Percentiles rank a stretch among this genome's conserved stretches.
phyloP scores from a whole-genome alignment of 257 asterid genomes.

The Capsicum baccatum region DNA sequence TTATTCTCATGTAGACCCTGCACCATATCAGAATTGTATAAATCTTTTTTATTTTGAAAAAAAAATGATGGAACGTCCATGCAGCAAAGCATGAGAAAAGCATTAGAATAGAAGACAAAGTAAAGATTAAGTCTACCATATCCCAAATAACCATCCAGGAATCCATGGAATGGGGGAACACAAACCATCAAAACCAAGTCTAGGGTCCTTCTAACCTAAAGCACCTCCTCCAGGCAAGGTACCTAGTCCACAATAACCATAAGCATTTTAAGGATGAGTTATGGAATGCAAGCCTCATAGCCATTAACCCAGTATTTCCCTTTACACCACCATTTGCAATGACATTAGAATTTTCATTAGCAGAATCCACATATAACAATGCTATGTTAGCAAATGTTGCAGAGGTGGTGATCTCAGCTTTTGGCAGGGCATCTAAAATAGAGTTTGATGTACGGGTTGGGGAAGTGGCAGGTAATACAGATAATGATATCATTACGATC shows the following conservation, averaged over 20 bases:
- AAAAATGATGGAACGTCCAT: too few relatives aligned
- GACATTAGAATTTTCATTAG: slow-evolving; percentile 59
- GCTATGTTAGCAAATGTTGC: slow-evolving; percentile 56
- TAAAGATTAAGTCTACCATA: too few relatives aligned
- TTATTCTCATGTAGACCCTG: too few relatives aligned
- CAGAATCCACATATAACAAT: slow-evolving; percentile 56
- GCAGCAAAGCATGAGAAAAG: too few relatives aligned
- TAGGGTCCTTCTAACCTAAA: slow-evolving; percentile 65
- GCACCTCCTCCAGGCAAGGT: slow-evolving; percentile 59
- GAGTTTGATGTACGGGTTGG: slow-evolving; percentile 50
- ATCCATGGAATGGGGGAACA: slow-evolving; percentile 68
- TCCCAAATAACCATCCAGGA: slow-evolving; percentile 33
- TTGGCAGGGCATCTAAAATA: slow-evolving; percentile 47
- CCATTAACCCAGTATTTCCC: slow-evolving; percentile 48
- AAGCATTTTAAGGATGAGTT: slow-evolving; percentile 48
- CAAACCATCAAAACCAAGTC: slow-evolving; percentile 61
- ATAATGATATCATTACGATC: slow-evolving; percentile 78
- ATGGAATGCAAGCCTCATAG: slow-evolving; percentile 41
- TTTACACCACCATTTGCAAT: slow-evolving; percentile 54
- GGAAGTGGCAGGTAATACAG: slow-evolving; percentile 67
- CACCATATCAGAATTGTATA: too few relatives aligned
- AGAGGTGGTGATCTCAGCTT: slow-evolving; percentile 62
- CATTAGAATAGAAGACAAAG: too few relatives aligned
- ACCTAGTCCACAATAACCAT: slow-evolving; percentile 55
- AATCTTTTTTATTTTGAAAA: too few relatives aligned